Base-by-base conservation (phyloP, 805 yeast genomes). In the Jamesozyma gamospora region DNA sequence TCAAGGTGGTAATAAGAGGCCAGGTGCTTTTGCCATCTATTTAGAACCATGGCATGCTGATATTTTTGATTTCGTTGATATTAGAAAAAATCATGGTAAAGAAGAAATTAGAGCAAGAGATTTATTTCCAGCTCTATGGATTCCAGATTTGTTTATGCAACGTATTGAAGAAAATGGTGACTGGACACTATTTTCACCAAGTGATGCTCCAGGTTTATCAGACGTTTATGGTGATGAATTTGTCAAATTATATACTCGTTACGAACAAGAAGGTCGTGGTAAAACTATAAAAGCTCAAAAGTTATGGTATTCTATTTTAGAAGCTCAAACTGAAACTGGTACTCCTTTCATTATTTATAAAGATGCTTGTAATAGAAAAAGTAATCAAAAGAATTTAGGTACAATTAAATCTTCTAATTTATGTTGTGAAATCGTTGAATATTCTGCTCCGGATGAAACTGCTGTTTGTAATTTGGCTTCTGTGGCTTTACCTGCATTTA, bases 1-100 rank as follows among this genome's bases (percentile, higher is more conserved):
- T 56, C 97, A 88, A 69, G 97, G 97, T 42, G 96, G 96, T 36
- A 90, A 88, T 63, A 88, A 88, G 62, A 71, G 97, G 52, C 97
- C 97, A 0, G 96, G 96, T 41, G 97, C 97, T 2, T 82, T 88
- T 62, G 94, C 96, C 27, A 66, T 87, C 18, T 88, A 87, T 62
- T 63, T 88, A 29, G 97, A 88, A 65, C 96, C 97, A 38, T 88
- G 97, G 97, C 97, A 88, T 57, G 74, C 82, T 4, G 97, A 88
- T 53, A 71, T 88, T 17, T 79, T 85, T 59, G 94, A 82, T 39
- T 81, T 88, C 53, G 59, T 90, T 40, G 88, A 87, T 39, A 69
- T 88, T 45, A 75, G 92, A 52, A 88, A 88, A 65, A 90, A 87
- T 58, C 95, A 88, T 58, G 97, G 96, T 32, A 86, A 84, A 52